These are phyloP conservation scores for Mrakia hoshinonis DNA, from an alignment of 768 basidiomycete genomes.

Conservation along the genomic window DNA sequence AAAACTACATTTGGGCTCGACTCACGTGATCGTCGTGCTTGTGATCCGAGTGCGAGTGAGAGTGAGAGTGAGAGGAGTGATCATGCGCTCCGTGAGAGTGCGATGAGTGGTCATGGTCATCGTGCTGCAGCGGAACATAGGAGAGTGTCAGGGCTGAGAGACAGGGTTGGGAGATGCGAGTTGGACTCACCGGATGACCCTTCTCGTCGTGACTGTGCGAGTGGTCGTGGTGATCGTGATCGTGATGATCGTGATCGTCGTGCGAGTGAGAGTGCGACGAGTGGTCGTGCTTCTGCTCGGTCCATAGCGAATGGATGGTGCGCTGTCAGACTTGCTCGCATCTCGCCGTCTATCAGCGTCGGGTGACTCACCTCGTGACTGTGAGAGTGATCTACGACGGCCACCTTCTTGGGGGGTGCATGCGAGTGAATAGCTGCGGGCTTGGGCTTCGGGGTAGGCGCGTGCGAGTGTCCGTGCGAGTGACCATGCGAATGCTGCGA, in stretches of 20 bases:
- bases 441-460: constrained; percentile 3
- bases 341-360: neutral
- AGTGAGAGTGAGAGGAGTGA: constrained; percentile 1
- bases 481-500: constrained; percentile 33
- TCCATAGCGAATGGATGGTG: neutral
- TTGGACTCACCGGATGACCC: neutral
- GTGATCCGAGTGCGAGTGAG: constrained; percentile 30
- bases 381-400: neutral
- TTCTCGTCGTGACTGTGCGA: neutral
- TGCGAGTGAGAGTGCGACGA: neutral
- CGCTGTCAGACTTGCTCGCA: neutral
- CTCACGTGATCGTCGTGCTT: constrained; percentile 31
- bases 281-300: neutral
- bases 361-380: neutral
- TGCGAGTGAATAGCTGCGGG: neutral
- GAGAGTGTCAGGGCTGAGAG: too few relatives aligned
- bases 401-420: neutral
- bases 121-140: neutral
- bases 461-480: constrained; percentile 7
- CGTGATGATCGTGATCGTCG: neutral
- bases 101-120: neutral
- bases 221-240: neutral
- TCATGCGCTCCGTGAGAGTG: constrained; percentile 9
- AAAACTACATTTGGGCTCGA: constrained; percentile 19
- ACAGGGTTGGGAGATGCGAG: too few relatives aligned